Base-by-base conservation (phyloP, 495 filamentous ascomycete genomes). In the Neurospora sp. region DNA sequence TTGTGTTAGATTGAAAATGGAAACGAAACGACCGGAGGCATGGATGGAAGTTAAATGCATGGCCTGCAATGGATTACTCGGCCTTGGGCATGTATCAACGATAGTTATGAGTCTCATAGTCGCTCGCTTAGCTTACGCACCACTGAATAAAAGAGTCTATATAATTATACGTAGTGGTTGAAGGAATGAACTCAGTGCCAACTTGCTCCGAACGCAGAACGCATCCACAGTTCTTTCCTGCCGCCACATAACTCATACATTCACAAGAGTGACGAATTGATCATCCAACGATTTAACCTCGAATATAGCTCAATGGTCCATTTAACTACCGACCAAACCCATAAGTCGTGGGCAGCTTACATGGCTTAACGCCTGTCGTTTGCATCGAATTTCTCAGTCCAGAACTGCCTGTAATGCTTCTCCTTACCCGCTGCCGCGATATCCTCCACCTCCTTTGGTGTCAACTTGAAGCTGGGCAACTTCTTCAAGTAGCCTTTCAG, bases 371-470 rank as follows among this genome's bases (percentile, higher is more conserved):
- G 86, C 71, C 87, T 83, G 78, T 94, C 92, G 77, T 89, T 86
- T 14, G 78, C 78, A 0, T 79, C 86, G 81, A 90, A 91, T 69
- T 89, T 88, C 8, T 87, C 79, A 38, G 72, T 81, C 90, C 91
- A 95, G 76, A 90, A 95, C 0, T 84, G 88, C 69, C 92, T 85
- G 75, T 83, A 92, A 82, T 94, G 89, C 82, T 92, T 90, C 84
- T 89, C 78, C 76, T 84, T 82, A 1, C 93, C 93, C 39, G 86
- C 42, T 73, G 84, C 79, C 7, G 83, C 81, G 72, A 97, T 90
- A 76, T 92, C 87, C 72, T 89, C 80, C 5, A 95, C 83, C 83
- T 97, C 94, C 71, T 84, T 80, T 0, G 89, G 88, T 2, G 90
- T 94, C 76, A 97, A 79, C 76, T 90, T 89, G 81, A 96, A 96